Evolutionary conservation across 495 filamentous ascomycete species (phyloP), one percentile per base, ranked within the genome.

Genomic region (Pseudoneurospora amorphoporcata): DNA sequence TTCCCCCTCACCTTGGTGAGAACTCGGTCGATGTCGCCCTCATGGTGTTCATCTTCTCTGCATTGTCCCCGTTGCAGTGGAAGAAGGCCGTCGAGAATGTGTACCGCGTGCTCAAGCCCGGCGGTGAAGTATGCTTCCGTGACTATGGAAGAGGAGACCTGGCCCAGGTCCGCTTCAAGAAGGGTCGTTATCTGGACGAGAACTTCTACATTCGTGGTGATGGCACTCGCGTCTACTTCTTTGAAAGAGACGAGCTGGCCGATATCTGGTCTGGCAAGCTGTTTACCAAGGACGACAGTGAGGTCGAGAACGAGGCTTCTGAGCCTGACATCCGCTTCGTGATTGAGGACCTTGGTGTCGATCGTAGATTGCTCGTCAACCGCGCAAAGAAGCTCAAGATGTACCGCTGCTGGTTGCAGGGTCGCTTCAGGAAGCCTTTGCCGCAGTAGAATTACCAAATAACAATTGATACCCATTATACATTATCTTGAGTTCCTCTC

Each of bases 381-480:
- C 90, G 95, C 58, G 91, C 92, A 72, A 89, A 88, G 75, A 90
- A 93, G 81, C 81, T 98, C 9, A 98, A 98, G 83, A 99, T 99
- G 95, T 98, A 98, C 83, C 90, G 95, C 58, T 97, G 94, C 84
- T 94, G 95, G 95, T 90, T 98, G 80, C 95, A 99, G 80, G 96
- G 92, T 29, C 89, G 90, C 14, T 97, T 98, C 80, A 85, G 81
- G 72, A 99, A 65, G 53, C 53, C 53, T 17, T 65, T 65, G 29
- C 29, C 29, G 14, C 29, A 65, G 6, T 35, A 98, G 82, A 87
- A 82, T 37, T 3, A 37, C 35, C 75, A 81, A 47, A 73, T 65
- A 39, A 69, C 5, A 76, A 69, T 37, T 72, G 38, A 72, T 72
- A 72, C 65, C 71, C 70, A 58, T 70, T 39, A 8, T 45, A 8